Percentiles rank a stretch among this genome's conserved stretches.
phyloP scores from a whole-genome alignment of 306 rosid genomes.

The Corylus avellana region DNA sequence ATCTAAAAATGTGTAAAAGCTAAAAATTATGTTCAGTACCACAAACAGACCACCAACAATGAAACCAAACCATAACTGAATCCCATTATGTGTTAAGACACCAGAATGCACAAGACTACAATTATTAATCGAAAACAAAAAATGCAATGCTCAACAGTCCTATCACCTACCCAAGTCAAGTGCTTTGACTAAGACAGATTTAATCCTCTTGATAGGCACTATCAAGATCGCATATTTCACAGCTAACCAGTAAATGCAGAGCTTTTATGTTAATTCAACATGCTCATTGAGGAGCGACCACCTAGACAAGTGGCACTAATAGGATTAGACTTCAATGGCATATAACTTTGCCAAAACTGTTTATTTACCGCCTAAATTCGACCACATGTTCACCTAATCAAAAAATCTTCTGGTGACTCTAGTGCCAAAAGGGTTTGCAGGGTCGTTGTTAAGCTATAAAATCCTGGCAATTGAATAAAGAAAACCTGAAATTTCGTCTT shows the following conservation, averaged over 20 bases:
- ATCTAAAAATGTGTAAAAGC: not conserved
- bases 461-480: not conserved
- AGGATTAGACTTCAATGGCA: not conserved
- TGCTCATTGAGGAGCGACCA: not conserved
- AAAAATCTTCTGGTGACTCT: not conserved
- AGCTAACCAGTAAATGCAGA: not conserved
- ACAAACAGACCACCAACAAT: not conserved
- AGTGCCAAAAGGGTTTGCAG: not conserved
- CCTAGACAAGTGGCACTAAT: not conserved
- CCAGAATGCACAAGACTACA: not conserved
- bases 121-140: not conserved
- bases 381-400: not conserved
- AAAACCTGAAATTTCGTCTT: not conserved
- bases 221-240: not conserved
- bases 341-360: not conserved
- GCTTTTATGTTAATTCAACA: not conserved
- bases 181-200: not conserved
- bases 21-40: not conserved
- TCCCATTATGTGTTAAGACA: not conserved
- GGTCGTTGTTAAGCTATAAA: not conserved
- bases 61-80: not conserved
- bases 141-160: not conserved
- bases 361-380: not conserved
- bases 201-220: not conserved
- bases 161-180: not conserved